These are phyloP conservation scores for Aspergillus fumigatiaffinis DNA, from an alignment of 2,329 filamentous ascomycete species.

Conservation along the genomic window DNA sequence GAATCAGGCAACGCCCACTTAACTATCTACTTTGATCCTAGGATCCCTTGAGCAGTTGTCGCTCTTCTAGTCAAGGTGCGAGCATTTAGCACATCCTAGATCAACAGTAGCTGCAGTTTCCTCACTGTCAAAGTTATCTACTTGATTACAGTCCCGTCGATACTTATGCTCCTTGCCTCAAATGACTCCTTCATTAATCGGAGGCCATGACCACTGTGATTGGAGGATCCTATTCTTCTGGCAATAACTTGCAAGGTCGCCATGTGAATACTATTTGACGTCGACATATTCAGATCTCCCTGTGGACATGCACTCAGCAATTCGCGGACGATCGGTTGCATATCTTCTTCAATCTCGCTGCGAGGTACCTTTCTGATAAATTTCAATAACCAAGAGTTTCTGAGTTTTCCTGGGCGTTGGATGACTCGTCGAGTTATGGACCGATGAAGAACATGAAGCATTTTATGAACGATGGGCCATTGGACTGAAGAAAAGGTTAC, in stretches of 20 bases:
- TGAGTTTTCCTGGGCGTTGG: no score
- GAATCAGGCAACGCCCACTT: constrained; percentile 28
- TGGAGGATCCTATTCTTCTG: not conserved
- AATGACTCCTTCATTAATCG: no score
- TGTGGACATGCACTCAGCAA: constrained; percentile 2
- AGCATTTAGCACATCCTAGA: constrained; percentile 22
- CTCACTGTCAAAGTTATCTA: constrained; percentile 14
- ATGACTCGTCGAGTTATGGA: no score
- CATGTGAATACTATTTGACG: constrained; percentile 9
- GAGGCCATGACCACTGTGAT: constrained; percentile 8
- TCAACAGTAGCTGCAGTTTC: constrained; percentile 23
- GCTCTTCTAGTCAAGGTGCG: constrained; percentile 23
- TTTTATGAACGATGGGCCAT: not conserved
- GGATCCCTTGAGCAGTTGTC: constrained; percentile 25
- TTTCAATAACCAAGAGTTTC: no score
- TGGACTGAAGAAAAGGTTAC: not conserved
- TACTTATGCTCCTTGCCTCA: not conserved
- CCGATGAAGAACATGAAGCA: no score
- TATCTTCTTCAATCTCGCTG: constrained; percentile 4
- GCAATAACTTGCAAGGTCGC: constrained; percentile 2
- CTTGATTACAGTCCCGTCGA: not conserved
- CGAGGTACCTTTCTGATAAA: constrained; percentile 10
- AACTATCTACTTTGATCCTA: constrained; percentile 33
- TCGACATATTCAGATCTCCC: constrained; percentile 1
- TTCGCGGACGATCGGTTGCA: constrained; percentile 6